Evolutionary conservation across 78 protist genomes (phyloP), one percentile per base, ranked within the genome.

Genomic region (Goniomonas avonlea): DNA sequence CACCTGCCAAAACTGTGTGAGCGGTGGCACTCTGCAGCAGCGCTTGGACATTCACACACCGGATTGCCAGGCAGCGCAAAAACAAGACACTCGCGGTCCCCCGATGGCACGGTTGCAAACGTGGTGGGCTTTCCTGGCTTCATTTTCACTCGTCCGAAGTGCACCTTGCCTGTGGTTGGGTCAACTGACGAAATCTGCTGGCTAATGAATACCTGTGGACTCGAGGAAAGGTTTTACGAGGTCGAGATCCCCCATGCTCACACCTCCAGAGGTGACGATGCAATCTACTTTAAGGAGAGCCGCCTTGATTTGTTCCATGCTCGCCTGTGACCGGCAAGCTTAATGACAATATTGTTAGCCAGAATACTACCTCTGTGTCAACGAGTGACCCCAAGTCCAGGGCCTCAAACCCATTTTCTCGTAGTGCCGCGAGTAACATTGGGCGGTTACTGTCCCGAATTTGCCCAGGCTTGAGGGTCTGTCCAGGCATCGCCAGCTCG

Each of bases 61-160:
- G n/a, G n/a, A n/a, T n/a, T n/a, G n/a, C n/a, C n/a, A n/a, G n/a
- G n/a, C n/a, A n/a, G n/a, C n/a, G n/a, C n/a, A n/a, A n/a, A n/a
- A n/a, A n/a, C n/a, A n/a, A n/a, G n/a, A n/a, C n/a, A n/a, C n/a
- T n/a, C n/a, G n/a, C n/a, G n/a, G n/a, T n/a, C n/a, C n/a, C n/a
- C n/a, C n/a, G n/a, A n/a, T n/a, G n/a, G n/a, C n/a, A n/a, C n/a
- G n/a, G 65, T 56, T 2, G 65, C 65, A 34, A 56, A 87, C 5
- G 94, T 90, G 21, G 84, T 61, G 1, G 94, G 94, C 75, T 90
- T 69, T 27, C 86, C 94, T 27, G 94, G 94, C 71, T 90, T 90
- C 91, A 90, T 87, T 31, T 47, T 39, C n/a, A 90, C 89, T 29
- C 88, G 73, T 17, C 86, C 89, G 53, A 87, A 87, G 60, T 85